Evolutionary conservation across 179 eudicot genomes (phyloP), one percentile per base, ranked within the genome.

Genomic region (Kewa caespitosa): DNA sequence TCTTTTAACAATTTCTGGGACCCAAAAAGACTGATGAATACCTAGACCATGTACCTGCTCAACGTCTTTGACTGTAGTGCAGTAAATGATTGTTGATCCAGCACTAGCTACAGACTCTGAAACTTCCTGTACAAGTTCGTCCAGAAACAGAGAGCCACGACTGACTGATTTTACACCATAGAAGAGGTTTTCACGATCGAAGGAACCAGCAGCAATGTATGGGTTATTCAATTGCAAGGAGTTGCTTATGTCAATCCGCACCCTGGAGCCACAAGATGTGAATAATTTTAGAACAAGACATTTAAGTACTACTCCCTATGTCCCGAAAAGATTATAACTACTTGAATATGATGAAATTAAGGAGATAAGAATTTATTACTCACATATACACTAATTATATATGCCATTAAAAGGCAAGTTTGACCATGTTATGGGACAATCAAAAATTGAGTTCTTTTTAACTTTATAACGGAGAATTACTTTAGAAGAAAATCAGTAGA

Each of bases 61-160:
- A 76, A 81, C 90, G 83, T 92, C 97, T 86, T 85, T 92, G 65
- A 92, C 69, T n/a, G 92, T 92, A 59, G 90, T 88, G 81, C 97
- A 92, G 75, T 92, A 92, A 76, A 92, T 82, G 73, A 92, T 92
- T 25, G 95, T 88, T 63, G 97, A 91, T 67, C 84, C 88, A 81
- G 85, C 76, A 79, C 75, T 84, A 28, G 89, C 82, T 59, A 86
- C 88, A 79, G 74, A 85, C 69, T 84, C 86, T 59, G 89, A 83
- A 67, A 92, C 85, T 82, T 92, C 92, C 79, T 70, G 72, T 63
- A 89, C 82, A 74, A 92, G 82, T 80, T 89, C 90, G 31, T 86
- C 83, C 81, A 92, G 62, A 74, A 87, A 91, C 32, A 83, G 65
- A 77, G 38, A 57, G 38, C 93, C 83, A 61, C 85, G 92, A 61